Conservation (phyloP, 108 stramenopile genomes). For the Stephanodiscus minutulus region DNA sequence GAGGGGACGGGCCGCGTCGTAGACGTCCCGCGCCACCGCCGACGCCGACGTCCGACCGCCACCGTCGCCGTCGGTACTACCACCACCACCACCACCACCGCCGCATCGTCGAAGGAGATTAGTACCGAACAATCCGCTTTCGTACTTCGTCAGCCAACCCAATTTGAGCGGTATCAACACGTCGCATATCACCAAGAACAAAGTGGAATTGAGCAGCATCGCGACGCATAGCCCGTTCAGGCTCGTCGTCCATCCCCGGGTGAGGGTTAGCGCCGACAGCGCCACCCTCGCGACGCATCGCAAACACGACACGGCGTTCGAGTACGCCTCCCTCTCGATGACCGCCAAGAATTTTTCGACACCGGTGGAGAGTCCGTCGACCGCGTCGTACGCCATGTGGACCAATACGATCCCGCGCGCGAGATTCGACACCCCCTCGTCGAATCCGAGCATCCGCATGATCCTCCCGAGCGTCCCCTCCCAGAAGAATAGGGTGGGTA, state of each 20-base stretch:
- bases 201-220: conserved; percentile 6
- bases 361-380: conserved; percentile 3
- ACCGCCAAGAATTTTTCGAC: conserved; percentile 19
- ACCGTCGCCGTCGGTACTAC: conserved; percentile 7
- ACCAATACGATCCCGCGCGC: conserved; percentile 26
- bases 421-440: conserved; percentile 15
- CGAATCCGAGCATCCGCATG: conserved; percentile 36
- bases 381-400: conserved; percentile 1
- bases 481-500: conserved; percentile 29
- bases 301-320: conserved; percentile 18
- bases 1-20: conserved; percentile 54
- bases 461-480: conserved; percentile 19
- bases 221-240: conserved; percentile 26
- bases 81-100: no score
- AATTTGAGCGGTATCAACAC: conserved; percentile 15
- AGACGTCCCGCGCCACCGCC: conserved; percentile 43
- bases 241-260: conserved; percentile 2
- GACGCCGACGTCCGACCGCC: no score
- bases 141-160: conserved; percentile 22
- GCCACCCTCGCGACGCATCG: background rate
- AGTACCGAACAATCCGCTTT: conserved; percentile 12
- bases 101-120: no score
- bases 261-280: conserved; percentile 7
- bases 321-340: conserved; percentile 20
- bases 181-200: conserved; percentile 32